Evolutionary conservation across 75 land plant genomes (phyloP).

Genomic region (Cryptomeria japonica): DNA sequence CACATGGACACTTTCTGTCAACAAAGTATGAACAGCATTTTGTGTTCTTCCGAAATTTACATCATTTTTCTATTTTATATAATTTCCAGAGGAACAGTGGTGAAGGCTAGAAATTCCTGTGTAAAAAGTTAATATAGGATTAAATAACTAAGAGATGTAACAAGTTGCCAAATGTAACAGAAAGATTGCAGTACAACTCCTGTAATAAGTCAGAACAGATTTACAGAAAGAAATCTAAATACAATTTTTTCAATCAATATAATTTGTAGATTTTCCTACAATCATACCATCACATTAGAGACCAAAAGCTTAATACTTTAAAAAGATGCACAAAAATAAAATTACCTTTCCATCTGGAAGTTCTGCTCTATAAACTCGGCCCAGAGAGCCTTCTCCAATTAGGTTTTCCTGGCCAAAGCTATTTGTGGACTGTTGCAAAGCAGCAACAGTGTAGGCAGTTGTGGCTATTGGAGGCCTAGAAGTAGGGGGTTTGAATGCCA

Average conservation of each 20-base stretch:
- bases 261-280: background rate
- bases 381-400: slow-evolving; percentile 58
- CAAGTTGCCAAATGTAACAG: background rate
- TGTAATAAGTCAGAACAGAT: background rate
- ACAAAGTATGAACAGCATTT: background rate
- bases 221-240: background rate
- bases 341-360: slow-evolving; percentile 75
- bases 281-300: background rate
- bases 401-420: slow-evolving; percentile 70
- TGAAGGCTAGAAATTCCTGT: background rate
- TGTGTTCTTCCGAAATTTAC: background rate
- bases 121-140: background rate
- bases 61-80: background rate
- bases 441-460: slow-evolving; percentile 52
- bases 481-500: background rate
- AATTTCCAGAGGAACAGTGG: background rate
- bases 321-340: background rate
- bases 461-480: slow-evolving; percentile 16
- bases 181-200: background rate
- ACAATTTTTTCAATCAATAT: background rate
- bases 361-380: slow-evolving; percentile 68
- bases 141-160: background rate
- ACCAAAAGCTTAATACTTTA: background rate
- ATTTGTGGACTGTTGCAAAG: slow-evolving; percentile 70
- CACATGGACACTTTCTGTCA: background rate